These are phyloP conservation scores for Sarcocystis neurona DNA, from an alignment of 169 alveolate genomes.

Conservation along the genomic window DNA sequence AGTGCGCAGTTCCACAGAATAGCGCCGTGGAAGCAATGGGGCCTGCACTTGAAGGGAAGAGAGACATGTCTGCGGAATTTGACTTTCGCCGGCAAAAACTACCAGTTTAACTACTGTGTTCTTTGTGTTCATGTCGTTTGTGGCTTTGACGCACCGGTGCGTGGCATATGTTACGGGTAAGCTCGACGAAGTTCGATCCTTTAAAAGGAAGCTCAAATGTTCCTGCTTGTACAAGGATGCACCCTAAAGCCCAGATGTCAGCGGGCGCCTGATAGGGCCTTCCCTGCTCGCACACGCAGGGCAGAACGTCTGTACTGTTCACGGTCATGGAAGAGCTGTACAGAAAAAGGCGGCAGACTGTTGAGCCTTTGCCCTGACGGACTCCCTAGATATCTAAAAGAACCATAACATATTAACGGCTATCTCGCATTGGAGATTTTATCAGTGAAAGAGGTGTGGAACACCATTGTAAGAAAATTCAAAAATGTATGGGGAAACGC, in stretches of 20 bases:
- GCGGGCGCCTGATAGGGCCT: conserved; percentile 96
- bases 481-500: too few species aligned
- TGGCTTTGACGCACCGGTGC: conserved; percentile 51
- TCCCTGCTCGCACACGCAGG: too few species aligned
- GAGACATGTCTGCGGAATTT: background rate
- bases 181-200: conserved; percentile 56
- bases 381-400: too few species aligned
- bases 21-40: conserved; percentile 64
- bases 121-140: background rate
- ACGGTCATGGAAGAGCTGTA: too few species aligned
- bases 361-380: too few species aligned
- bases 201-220: conserved; percentile 64
- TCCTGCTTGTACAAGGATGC: conserved; percentile 81
- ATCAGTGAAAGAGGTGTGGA: too few species aligned
- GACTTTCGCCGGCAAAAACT: too few species aligned
- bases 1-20: conserved; percentile 59
- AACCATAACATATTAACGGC: too few species aligned
- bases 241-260: conserved; percentile 99
- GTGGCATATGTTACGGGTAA: conserved; percentile 57
- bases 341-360: too few species aligned
- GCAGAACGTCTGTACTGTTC: too few species aligned
- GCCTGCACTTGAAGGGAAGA: background rate
- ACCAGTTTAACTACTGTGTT: background rate
- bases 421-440: too few species aligned
- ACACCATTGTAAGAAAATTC: too few species aligned